phyloP scores from a whole-genome alignment of 805 yeast species.

The Cyberlindnera americana region DNA sequence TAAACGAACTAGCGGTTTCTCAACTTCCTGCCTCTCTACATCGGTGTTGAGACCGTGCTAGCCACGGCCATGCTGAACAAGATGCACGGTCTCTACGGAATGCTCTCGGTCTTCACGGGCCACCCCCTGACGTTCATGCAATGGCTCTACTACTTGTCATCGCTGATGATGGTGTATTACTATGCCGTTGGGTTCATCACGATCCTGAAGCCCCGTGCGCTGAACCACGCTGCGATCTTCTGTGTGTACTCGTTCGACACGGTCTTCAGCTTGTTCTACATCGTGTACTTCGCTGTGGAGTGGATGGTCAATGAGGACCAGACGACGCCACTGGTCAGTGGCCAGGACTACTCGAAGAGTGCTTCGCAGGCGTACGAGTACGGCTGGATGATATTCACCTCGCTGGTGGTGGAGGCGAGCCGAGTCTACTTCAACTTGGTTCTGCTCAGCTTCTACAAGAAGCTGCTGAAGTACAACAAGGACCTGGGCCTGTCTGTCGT shows the following conservation, averaged over 20 bases:
- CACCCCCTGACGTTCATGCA: constrained; percentile 81
- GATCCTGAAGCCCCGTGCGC: constrained; percentile 51
- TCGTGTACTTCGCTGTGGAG: constrained; percentile 65
- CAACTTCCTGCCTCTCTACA: constrained; percentile 70
- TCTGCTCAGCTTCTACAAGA: constrained; percentile 55
- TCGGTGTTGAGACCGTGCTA: constrained; percentile 81
- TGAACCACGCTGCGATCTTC: constrained; percentile 60
- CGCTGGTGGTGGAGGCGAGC: constrained; percentile 42
- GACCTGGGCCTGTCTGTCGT: constrained; percentile 32
- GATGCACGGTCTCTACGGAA: constrained; percentile 84
- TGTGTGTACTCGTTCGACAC: constrained; percentile 68
- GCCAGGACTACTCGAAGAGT: constrained; percentile 37
- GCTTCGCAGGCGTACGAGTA: constrained; percentile 60
- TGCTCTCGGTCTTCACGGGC: constrained; percentile 82
- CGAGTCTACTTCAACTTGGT: constrained; percentile 61
- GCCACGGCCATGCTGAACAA: constrained; percentile 79
- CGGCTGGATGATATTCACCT: constrained; percentile 50
- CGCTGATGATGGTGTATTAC: constrained; percentile 59
- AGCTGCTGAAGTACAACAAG: constrained; percentile 46
- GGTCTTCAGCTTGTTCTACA: constrained; percentile 59
- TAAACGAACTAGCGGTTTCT: constrained; percentile 41
- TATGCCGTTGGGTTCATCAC: constrained; percentile 55
- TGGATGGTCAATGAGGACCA: constrained; percentile 64
- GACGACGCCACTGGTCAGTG: constrained; percentile 21
- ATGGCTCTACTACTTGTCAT: constrained; percentile 71